Evolutionary conservation across 495 filamentous ascomycete genomes (phyloP).

Genomic region (Aspergillus egyptiacus): DNA sequence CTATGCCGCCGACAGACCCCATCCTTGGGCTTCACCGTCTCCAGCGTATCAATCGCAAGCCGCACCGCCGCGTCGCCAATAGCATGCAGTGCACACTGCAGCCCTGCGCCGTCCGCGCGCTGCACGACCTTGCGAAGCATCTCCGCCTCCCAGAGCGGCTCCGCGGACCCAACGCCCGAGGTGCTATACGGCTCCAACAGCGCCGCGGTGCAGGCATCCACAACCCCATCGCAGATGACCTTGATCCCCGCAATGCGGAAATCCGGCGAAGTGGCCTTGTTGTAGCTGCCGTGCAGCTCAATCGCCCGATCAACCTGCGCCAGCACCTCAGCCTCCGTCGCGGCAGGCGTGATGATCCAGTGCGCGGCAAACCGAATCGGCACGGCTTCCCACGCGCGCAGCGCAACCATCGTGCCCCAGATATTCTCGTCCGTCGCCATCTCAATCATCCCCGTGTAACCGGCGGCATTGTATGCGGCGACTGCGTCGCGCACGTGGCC

Average conservation of each 20-base stretch:
- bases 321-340: slow-evolving; percentile 37
- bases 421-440: slow-evolving; percentile 59
- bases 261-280: slow-evolving; percentile 41
- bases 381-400: slow-evolving; percentile 29
- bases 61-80: slow-evolving; percentile 56
- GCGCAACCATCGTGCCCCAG: slow-evolving; percentile 45
- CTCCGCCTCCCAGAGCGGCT: slow-evolving; percentile 47
- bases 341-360: slow-evolving; percentile 51
- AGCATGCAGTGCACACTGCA: slow-evolving; percentile 59
- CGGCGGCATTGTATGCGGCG: slow-evolving; percentile 42
- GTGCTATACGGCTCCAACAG: slow-evolving; percentile 52
- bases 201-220: slow-evolving; percentile 62
- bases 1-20: slow-evolving; percentile 39
- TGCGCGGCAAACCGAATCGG: slow-evolving; percentile 53
- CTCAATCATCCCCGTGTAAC: slow-evolving; percentile 56
- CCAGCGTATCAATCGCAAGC: slow-evolving; percentile 49
- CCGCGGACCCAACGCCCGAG: slow-evolving; percentile 1
- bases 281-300: slow-evolving; percentile 44
- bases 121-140: slow-evolving; percentile 46
- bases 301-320: slow-evolving; percentile 55
- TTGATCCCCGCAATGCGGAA: slow-evolving; percentile 61
- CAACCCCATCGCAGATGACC: slow-evolving; percentile 61
- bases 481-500: slow-evolving; percentile 33
- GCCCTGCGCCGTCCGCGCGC: slow-evolving; percentile 42
- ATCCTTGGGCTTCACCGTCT: slow-evolving; percentile 20